phyloP scores from a whole-genome alignment of 2,329 filamentous ascomycete genomes.

The Fusarium tjaetaba region DNA sequence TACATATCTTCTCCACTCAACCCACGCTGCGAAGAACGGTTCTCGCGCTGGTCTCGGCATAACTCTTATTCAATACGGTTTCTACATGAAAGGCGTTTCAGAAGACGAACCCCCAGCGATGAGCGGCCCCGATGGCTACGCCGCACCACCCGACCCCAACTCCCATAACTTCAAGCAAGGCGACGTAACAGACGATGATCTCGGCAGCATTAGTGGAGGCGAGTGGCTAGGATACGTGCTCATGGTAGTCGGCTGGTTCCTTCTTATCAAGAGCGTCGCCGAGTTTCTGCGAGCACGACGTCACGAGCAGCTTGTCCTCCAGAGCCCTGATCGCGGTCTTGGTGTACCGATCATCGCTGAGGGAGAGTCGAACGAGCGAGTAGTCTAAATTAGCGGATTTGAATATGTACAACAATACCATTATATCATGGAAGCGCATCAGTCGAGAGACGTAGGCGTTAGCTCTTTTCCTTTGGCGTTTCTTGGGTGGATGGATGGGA shows the following conservation, averaged over 20 bases:
- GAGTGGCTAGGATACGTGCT: conserved; percentile 93
- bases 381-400: conserved; percentile 63
- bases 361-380: conserved; percentile 81
- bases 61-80: conserved; percentile 95
- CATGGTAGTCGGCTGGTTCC: conserved; percentile 99
- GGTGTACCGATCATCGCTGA: conserved; percentile 87
- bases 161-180: conserved; percentile 86
- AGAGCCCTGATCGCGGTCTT: conserved; percentile 89
- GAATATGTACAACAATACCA: conserved; percentile 32
- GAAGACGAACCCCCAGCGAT: conserved; percentile 56
- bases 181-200: conserved; percentile 64
- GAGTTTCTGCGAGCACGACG: conserved; percentile 88
- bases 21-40: conserved; percentile 97
- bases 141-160: conserved; percentile 86
- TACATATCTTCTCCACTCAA: conserved; percentile 97
- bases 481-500: conserved; percentile 18
- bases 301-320: conserved; percentile 92
- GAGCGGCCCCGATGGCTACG: conserved; percentile 66
- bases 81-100: conserved; percentile 83
- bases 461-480: conserved; percentile 28
- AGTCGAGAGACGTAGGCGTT: conserved; percentile 30
- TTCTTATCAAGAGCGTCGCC: conserved; percentile 91
- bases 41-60: conserved; percentile 94
- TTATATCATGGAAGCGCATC: conserved; percentile 24
- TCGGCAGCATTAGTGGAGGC: conserved; percentile 69